Evolutionary conservation across 2,329 filamentous ascomycete genomes (phyloP).

Genomic region (Neophaeococcomyces mojaviensis): DNA sequence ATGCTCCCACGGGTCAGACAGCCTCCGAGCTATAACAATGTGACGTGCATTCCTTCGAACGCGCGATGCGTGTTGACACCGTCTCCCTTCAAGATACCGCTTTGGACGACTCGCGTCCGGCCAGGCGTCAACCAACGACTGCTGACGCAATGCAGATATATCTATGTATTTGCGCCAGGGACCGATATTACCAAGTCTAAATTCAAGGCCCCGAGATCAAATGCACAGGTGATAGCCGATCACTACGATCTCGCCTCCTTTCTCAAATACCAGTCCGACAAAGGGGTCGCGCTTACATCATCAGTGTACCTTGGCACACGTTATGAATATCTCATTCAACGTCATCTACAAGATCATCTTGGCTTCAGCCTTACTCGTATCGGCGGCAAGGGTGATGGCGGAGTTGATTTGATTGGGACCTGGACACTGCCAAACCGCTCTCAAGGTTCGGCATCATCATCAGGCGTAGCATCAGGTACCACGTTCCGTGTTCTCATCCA

Average conservation of each 20-base stretch:
- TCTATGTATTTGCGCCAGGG: no score
- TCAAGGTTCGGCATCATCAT: not conserved
- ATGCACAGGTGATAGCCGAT: not conserved
- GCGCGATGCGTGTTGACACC: not conserved
- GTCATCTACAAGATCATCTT: conserved; percentile 28
- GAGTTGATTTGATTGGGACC: conserved; percentile 39
- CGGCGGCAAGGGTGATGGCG: conserved; percentile 37
- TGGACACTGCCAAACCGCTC: conserved; percentile 31
- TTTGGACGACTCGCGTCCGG: no score
- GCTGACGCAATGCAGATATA: no score
- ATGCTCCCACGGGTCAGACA: not conserved
- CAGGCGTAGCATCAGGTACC: not conserved
- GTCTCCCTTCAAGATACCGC: no score
- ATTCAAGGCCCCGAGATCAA: not conserved
- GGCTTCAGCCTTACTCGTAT: conserved; percentile 33
- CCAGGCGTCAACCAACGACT: no score
- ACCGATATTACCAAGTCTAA: no score
- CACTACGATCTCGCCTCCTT: conserved; percentile 7
- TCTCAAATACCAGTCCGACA: not conserved
- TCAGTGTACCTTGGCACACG: conserved; percentile 37
- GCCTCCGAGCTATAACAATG: not conserved
- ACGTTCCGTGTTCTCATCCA: conserved; percentile 4
- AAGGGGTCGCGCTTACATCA: conserved; percentile 18
- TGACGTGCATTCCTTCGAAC: not conserved
- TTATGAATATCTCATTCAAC: conserved; percentile 38